Evolutionary conservation across 192 early-diverging fungal genomes (phyloP), one percentile per base, ranked within the genome.

Genomic region (Podila minutissima): DNA sequence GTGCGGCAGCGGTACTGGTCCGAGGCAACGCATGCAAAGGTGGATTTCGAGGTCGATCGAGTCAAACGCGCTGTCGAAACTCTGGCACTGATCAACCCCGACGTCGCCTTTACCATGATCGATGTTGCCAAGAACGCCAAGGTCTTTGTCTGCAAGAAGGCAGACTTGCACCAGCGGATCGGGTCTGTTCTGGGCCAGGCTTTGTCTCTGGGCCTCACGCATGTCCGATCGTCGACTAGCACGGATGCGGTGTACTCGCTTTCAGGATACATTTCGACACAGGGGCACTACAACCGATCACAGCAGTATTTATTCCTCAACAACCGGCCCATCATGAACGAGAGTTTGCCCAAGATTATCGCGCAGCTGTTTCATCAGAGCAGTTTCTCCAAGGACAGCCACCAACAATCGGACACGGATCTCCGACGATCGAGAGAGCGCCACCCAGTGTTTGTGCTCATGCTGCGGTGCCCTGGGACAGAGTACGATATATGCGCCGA

Each of bases 401-500:
- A 83, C 15, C 72, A 69, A 2, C 55, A 69, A 2, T 69, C 49
- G 31, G 78, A 72, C 19, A 51, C 41, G 26, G 68, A 67, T 63
- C 28, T 53, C 48, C 61, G 53, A 20, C 72, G 75, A 38, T 67
- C 75, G 0, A 67, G 62, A 20, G 83, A 87, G 48, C 62, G 83
- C 33, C 62, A 87, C 69, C 90, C 89, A 4, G 74, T 92, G 17
- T 92, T 85, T 62, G 64, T 92, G 20, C 67, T 92, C 10, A 75
- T 83, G 53, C 22, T 92, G 29, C 74, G 53, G 19, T 90, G 89
- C 55, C 85, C 85, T 0, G 31, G 82, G 20, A 75, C 57, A 17
- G 65, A 81, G 37, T 89, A 78, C 58, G 89, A 92, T 64, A 69
- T 90, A 7, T 86, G 85, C 22, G 66, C 86, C 24, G 90, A 92